Percentiles rank a stretch among this genome's conserved stretches.
These are phyloP conservation scores for Beta vulgaris DNA, from an alignment of 148 eudicot genomes.

Conservation along the genomic window DNA sequence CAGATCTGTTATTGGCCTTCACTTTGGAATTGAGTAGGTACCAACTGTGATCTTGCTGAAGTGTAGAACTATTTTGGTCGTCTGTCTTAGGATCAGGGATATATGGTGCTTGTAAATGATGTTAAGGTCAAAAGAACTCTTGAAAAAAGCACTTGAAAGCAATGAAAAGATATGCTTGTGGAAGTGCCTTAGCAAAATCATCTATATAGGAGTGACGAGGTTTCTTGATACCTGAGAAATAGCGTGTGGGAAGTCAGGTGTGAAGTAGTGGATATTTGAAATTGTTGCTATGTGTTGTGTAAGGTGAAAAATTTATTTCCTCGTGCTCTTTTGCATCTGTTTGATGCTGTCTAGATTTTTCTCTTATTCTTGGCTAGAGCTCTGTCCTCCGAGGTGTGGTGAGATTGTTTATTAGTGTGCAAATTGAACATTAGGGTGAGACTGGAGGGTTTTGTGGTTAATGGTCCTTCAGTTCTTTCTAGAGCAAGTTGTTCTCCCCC, in stretches of 20 bases:
- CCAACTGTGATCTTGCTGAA: not conserved
- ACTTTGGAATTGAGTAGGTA: not conserved
- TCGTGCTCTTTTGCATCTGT: not conserved
- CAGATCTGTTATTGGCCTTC: not conserved
- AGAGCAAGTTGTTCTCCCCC: too few relatives aligned
- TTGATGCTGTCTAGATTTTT: too few relatives aligned
- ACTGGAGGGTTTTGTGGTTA: too few relatives aligned
- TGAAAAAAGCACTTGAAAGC: not conserved
- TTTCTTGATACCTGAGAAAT: not conserved
- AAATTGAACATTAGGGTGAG: too few relatives aligned
- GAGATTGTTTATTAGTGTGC: too few relatives aligned
- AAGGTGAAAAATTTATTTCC: not conserved
- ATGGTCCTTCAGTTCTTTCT: too few relatives aligned
- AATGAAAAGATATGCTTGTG: not conserved
- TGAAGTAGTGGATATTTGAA: not conserved
- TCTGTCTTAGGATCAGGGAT: not conserved
- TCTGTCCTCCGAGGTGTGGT: too few relatives aligned
- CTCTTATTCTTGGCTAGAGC: too few relatives aligned
- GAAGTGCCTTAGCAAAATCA: not conserved
- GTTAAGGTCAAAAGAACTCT: not conserved
- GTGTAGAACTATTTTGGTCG: not conserved
- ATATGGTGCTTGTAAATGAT: not conserved
- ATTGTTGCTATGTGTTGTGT: not conserved
- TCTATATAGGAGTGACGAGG: not conserved
- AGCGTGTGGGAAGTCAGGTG: not conserved